Evolutionary conservation across 257 asterid species (phyloP).

Genomic region (Marsdenia floribunda): DNA sequence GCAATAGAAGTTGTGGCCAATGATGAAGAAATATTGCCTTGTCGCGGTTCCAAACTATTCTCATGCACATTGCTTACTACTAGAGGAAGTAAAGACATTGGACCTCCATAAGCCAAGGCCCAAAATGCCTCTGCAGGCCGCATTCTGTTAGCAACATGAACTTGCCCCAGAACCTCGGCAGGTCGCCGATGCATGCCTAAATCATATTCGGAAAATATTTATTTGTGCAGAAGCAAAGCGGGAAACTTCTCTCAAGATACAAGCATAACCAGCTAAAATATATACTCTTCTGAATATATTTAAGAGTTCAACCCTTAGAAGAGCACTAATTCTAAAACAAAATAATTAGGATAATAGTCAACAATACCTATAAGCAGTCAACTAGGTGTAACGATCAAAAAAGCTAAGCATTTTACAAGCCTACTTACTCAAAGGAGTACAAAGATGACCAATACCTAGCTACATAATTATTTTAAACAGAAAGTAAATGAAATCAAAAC

Average conservation of each 20-base stretch:
- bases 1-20: slow-evolving; percentile 76
- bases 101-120: slow-evolving; percentile 98
- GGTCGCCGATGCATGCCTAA: slow-evolving; percentile 89
- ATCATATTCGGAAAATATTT: slow-evolving; percentile 23
- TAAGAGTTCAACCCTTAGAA: not conserved
- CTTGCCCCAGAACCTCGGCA: slow-evolving; percentile 99
- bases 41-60: slow-evolving; percentile 79
- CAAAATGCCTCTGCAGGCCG: slow-evolving; percentile 91
- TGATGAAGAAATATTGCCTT: slow-evolving; percentile 63
- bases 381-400: slow-evolving; percentile 3
- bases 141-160: slow-evolving; percentile 90
- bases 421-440: not conserved
- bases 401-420: not conserved
- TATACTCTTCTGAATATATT: not conserved
- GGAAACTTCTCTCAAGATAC: not conserved
- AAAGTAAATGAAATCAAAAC: too few relatives aligned
- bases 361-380: not conserved
- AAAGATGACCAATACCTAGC: not conserved
- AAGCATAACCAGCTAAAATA: not conserved
- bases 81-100: slow-evolving; percentile 86
- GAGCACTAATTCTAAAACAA: not conserved
- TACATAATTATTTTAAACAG: not conserved
- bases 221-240: not conserved
- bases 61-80: slow-evolving; percentile 76
- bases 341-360: not conserved